Base-by-base conservation (phyloP, 257 asterid genomes). In the Hygrophila difformis region DNA sequence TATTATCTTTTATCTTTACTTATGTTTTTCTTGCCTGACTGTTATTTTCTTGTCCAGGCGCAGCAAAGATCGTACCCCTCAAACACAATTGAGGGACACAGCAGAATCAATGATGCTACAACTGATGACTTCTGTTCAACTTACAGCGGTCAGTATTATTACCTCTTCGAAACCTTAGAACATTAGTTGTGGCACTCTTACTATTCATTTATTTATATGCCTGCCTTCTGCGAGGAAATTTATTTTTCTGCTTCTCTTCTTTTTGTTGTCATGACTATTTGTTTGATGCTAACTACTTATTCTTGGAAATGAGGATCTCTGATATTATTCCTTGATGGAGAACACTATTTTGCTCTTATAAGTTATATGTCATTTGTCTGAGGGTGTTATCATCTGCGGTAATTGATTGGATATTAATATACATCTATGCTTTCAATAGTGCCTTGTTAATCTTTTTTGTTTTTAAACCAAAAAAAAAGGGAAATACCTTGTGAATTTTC, bases 121-220 rank as follows among this genome's bases (percentile, higher is more conserved):
- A 59, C 61, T 84, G 65, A 73, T 81, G 78, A 55, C 68, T 63
- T 58, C 65, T 47, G 91, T 78, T 54, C 87, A 78, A 65, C 66
- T 65, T 46, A 84, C 93, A 19, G 93, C 93, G 61, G 95, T 84
- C 51, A 62, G 93, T 77, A 65, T 56, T 41, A 41, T 33, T 69
- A 50, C 18, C 56, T 59, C 59, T 28, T 24, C 29, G 13, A n/a
- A n/a, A n/a, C n/a, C 49, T 13, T 2, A 14, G 24, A 41, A 41
- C 22, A 22, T 41, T 14, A 33, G 44, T 18, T 9, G 29, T 20
- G 39, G 17, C 37, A 39, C n/a, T 50, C 22, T 43, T 44, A 19
- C n/a, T n/a, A 13, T 51, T 49, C 48, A 48, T 35, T 55, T 47
- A 4, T 23, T 33, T 7, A 24, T 34, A 39, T 47, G 21, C 7